Evolutionary conservation across 73 alveolate genomes (phyloP), one percentile per base, ranked within the genome.

Genomic region (Paramecium sexaurelia): DNA sequence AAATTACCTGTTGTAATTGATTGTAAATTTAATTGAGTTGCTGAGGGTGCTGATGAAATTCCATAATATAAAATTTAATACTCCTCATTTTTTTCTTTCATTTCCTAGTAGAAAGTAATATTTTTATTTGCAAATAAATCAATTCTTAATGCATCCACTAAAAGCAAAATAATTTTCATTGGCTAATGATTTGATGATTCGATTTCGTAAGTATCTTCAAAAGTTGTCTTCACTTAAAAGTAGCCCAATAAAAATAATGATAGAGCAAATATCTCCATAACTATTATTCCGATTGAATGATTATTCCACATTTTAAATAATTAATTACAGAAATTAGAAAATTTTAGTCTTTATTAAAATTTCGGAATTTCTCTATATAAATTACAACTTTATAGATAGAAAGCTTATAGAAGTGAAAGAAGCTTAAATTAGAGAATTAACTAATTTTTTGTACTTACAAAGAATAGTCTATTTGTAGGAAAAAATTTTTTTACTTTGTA

Each of bases 101-200:
- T 73, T 13, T 73, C 66, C 32, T 73, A 20, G 17, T 35, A 73
- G 27, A 73, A 73, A 6, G 61, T 73, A 4, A 73, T 33, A 22
- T 73, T 35, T 32, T 73, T 19, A 73, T 37, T 73, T 0, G 45
- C 57, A 29, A 73, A 73, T n/a, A 73, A 73, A 37, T 73, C 87
- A 73, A 32, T 13, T 6, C 87, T 7, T 5, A 73, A 73, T 2
- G 87, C 87, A 73, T 73, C 87, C 1, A 73, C 45, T 6, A 73
- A 35, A 20, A 73, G 19, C 1, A 73, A n/a, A 1, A 73, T 41
- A 5, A 73, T 37, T 66, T 66, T 66, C 43, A 29, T 66, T 0
- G 83, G 83, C 13, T 66, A 3, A 11, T 66, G 15, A 66, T 66
- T 66, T 26, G 83, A 66, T 26, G 83, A 51, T 51, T 51, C 67